phyloP scores from a whole-genome alignment of 495 filamentous ascomycete species.

The Hypoxylon crocopeplum region DNA sequence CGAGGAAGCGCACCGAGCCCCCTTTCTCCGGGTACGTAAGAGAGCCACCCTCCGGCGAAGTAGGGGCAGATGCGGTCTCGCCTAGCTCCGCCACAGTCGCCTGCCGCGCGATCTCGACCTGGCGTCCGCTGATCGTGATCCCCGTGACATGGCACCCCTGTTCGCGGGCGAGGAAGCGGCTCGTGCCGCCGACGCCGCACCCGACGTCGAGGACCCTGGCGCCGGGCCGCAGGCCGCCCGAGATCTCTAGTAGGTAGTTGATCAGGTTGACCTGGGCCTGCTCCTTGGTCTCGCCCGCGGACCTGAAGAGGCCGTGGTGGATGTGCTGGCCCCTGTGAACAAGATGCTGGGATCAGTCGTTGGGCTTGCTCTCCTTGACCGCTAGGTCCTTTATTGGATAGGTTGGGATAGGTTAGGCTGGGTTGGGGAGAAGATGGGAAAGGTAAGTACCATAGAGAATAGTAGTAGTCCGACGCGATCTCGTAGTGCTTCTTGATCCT shows the following conservation, averaged over 20 bases:
- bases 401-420: no score
- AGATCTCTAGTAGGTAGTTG: conserved; percentile 56
- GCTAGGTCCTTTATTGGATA: no score
- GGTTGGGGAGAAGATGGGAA: neutral
- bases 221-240: conserved; percentile 38
- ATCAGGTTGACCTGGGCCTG: conserved; percentile 59
- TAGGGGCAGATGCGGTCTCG: neutral
- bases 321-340: conserved; percentile 63
- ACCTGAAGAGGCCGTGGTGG: conserved; percentile 61
- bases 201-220: conserved; percentile 60
- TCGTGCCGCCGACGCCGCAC: conserved; percentile 63
- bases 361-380: neutral
- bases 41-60: conserved; percentile 34
- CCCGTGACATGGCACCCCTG: conserved; percentile 58
- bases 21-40: conserved; percentile 37
- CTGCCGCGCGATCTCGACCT: conserved; percentile 58
- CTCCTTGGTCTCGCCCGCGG: conserved; percentile 56
- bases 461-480: conserved; percentile 62
- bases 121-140: conserved; percentile 63
- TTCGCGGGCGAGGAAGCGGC: conserved; percentile 56
- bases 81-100: conserved; percentile 47
- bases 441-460: conserved; percentile 54
- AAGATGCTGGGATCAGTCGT: neutral
- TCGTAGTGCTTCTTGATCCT: conserved; percentile 66
- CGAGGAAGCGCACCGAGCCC: conserved; percentile 57